Conservation (phyloP, 257 asterid species). For the Galeopsis tetrahit region DNA sequence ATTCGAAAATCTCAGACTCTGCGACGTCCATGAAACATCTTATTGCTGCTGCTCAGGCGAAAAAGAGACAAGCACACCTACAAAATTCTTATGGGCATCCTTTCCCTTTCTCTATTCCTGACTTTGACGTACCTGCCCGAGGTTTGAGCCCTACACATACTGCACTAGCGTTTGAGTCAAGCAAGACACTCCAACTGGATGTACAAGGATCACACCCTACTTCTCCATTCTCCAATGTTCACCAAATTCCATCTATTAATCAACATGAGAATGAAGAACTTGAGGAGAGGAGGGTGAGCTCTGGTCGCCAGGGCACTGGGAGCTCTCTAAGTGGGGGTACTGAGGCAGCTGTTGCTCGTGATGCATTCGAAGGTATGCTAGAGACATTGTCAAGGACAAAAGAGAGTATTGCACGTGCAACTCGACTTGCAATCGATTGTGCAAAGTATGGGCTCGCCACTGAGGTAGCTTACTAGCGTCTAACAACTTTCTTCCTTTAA, state of each 20-base stretch:
- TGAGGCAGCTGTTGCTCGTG: constrained; percentile 96
- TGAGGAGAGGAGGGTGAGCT: constrained; percentile 69
- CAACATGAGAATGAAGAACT: constrained; percentile 63
- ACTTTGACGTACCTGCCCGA: constrained; percentile 49
- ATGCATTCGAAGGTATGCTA: constrained; percentile 94
- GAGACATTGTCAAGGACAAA: constrained; percentile 93
- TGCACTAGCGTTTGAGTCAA: constrained; percentile 49
- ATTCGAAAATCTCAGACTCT: constrained; percentile 57
- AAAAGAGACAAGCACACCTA: constrained; percentile 64
- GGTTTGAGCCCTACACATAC: constrained; percentile 52
- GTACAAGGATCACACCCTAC: constrained; percentile 46
- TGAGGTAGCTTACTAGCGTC: constrained; percentile 59
- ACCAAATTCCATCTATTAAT: constrained; percentile 45
- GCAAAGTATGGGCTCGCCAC: constrained; percentile 83
- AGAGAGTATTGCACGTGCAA: constrained; percentile 94
- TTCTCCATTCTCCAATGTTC: constrained; percentile 58
- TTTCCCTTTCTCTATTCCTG: constrained; percentile 41
- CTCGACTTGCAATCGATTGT: constrained; percentile 93
- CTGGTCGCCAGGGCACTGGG: constrained; percentile 63
- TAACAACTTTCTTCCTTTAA: not conserved
- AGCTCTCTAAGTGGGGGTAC: constrained; percentile 81
- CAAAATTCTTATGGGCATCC: constrained; percentile 51
- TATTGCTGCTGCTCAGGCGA: constrained; percentile 91
- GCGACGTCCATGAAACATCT: constrained; percentile 69
- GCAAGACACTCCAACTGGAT: constrained; percentile 48